These are phyloP conservation scores for Trichosporon sp. DNA, from an alignment of 1,284 basidiomycete genomes.

Conservation along the genomic window DNA sequence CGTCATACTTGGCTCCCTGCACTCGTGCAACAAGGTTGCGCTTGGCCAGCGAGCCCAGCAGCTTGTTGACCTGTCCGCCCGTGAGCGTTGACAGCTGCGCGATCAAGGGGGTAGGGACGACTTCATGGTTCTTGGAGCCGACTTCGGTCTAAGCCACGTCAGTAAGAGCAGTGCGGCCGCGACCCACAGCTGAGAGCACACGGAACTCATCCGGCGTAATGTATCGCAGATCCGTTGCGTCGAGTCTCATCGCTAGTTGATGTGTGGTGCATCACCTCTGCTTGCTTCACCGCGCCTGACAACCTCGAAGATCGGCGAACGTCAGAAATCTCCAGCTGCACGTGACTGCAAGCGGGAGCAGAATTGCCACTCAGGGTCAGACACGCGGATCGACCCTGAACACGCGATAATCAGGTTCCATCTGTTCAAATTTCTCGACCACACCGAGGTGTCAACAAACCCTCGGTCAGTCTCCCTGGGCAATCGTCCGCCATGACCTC, in stretches of 20 bases:
- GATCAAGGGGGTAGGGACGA: constrained; percentile 83
- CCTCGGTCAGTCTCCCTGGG: neutral
- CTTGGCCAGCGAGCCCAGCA: constrained; percentile 83
- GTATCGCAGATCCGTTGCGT: constrained; percentile 91
- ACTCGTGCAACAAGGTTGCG: constrained; percentile 83
- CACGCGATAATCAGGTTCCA: constrained; percentile 1
- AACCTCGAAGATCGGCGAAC: neutral
- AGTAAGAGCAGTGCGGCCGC: neutral
- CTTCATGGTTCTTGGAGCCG: constrained; percentile 96
- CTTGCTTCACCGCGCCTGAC: neutral
- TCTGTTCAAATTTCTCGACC: neutral
- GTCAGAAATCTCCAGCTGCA: neutral
- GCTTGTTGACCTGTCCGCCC: constrained; percentile 88
- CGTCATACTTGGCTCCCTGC: constrained; percentile 92
- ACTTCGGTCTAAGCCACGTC: constrained; percentile 73
- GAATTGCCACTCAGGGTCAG: neutral
- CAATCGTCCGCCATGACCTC: neutral
- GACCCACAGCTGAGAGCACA: constrained; percentile 79
- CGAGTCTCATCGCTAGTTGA: constrained; percentile 77
- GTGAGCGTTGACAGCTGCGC: constrained; percentile 85
- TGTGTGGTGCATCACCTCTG: neutral
- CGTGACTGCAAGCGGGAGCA: neutral
- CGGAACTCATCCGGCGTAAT: constrained; percentile 88
- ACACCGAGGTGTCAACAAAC: neutral
- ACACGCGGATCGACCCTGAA: neutral